phyloP scores from a whole-genome alignment of 345 rosid species.

The Hibiscus trionum region DNA sequence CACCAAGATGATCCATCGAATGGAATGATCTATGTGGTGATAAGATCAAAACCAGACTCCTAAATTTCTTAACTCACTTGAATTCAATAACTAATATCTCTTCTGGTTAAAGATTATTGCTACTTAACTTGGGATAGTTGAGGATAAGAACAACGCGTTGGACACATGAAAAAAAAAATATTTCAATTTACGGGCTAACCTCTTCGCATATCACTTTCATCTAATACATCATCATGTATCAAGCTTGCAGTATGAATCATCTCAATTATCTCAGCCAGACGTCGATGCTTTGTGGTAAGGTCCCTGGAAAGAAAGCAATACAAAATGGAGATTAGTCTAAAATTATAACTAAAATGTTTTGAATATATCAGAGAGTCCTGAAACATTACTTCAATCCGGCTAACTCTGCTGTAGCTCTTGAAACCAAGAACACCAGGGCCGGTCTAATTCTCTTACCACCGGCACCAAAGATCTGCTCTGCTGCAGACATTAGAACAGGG shows the following conservation, averaged over 20 bases:
- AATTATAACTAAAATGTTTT: no score
- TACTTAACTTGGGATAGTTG: neutral
- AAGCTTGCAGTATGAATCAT: conserved; percentile 98
- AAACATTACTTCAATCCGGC: conserved; percentile 53
- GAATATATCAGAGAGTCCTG: neutral
- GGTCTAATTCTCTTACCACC: conserved; percentile 99
- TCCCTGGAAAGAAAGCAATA: no score
- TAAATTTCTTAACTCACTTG: neutral
- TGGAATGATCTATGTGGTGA: neutral
- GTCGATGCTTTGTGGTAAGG: conserved; percentile 59
- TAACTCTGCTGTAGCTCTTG: conserved; percentile 86
- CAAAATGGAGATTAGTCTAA: no score
- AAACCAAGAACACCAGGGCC: conserved; percentile 85
- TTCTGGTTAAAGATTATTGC: neutral
- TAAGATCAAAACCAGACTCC: neutral
- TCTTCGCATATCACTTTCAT: conserved; percentile 91
- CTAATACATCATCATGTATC: conserved; percentile 92
- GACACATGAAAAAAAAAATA: neutral
- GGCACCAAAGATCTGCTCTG: conserved; percentile 94
- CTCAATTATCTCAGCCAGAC: conserved; percentile 93
- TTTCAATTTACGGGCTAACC: conserved; percentile 29
- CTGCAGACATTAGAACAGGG: conserved; percentile 89
- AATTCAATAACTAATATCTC: neutral
- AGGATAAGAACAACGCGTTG: neutral
- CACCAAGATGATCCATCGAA: neutral